A percentile compares a stretch with the other conserved stretches of the same genome.
Evolutionary conservation across 2,329 filamentous ascomycete genomes (phyloP).

Genomic region (Podosphaera fusca): DNA sequence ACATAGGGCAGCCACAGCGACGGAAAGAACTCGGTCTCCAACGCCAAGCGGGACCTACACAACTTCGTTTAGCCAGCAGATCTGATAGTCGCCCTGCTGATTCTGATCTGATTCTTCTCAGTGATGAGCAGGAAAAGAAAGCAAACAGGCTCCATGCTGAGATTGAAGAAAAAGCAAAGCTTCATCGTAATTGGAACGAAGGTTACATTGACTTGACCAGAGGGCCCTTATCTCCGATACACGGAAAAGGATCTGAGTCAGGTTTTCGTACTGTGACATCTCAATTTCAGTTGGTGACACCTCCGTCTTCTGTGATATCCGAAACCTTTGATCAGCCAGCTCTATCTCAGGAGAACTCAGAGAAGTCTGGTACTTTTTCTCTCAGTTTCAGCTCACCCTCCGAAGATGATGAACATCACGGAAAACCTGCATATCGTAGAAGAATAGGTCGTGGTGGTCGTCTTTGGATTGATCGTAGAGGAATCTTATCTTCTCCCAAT

Average conservation of each 20-base stretch:
- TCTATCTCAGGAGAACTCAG: slow-evolving; percentile 8
- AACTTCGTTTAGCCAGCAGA: slow-evolving; percentile 46
- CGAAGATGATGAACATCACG: slow-evolving; percentile 12
- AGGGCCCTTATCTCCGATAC: slow-evolving; percentile 59
- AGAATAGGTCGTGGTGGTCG: slow-evolving; percentile 68
- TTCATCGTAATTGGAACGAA: slow-evolving; percentile 80
- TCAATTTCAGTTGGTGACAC: slow-evolving; percentile 40
- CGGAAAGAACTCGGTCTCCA: slow-evolving; percentile 35
- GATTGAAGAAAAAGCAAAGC: slow-evolving; percentile 67
- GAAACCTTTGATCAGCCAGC: slow-evolving; percentile 17
- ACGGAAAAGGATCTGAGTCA: slow-evolving; percentile 35
- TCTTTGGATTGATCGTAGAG: slow-evolving; percentile 69
- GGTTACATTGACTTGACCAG: slow-evolving; percentile 74
- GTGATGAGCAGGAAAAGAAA: slow-evolving; percentile 59
- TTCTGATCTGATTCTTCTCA: slow-evolving; percentile 52
- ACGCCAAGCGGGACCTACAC: slow-evolving; percentile 28
- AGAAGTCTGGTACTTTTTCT: slow-evolving; percentile 8
- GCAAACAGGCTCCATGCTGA: slow-evolving; percentile 60
- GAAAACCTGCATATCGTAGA: slow-evolving; percentile 48
- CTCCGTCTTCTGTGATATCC: slow-evolving; percentile 24
- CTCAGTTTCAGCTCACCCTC: slow-evolving; percentile 12
- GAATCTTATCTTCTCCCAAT: slow-evolving; percentile 28
- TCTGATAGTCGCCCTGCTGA: slow-evolving; percentile 50
- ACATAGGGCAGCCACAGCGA: slow-evolving; percentile 36
- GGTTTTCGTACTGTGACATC: slow-evolving; percentile 51